Evolutionary conservation across 2,329 filamentous ascomycete species (phyloP), one percentile per base, ranked within the genome.

Genomic region (Coniochaeta sp.): DNA sequence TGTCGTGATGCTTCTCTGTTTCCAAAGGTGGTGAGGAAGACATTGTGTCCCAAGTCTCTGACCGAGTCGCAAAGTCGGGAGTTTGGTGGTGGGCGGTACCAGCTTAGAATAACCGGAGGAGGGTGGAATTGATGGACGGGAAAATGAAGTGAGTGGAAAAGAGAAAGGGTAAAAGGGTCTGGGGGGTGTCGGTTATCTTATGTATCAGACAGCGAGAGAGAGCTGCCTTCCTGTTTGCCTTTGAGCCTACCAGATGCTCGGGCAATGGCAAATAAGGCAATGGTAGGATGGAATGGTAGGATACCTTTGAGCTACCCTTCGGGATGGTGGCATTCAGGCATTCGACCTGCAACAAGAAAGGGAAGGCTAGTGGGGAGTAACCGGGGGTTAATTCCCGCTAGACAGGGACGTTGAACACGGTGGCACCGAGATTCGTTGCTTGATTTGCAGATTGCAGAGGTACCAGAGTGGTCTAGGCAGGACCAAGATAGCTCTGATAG

Each of bases 1-100:
- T 48, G n/a, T 9, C 45, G 22, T 53, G 46, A 53, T 54, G 59
- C 53, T 63, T 63, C 33, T 51, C 51, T 38, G 48, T n/a, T n/a
- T 52, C 52, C 32, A 31, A 12, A 24, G 61, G 38, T 42, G 38
- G 20, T 26, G 38, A 30, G 27, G 27, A 22, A 42, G 38, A 42
- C 38, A 42, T 42, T 42, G 38, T 42, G 22, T 4, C 38, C 20
- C 10, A 33, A 42, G 38, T 42, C 20, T 42, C 38, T 6, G 18
- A 18, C 26, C 22, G n/a, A n/a, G n/a, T n/a, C n/a, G n/a, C n/a
- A n/a, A 14, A 42, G 38, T 26, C 38, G 38, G 38, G 8, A n/a
- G 27, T 42, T 42, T 26, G 38, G 38, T 24, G 20, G 26, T 6
- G 20, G 14, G 35, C n/a, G n/a, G 18, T 22, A 42, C 38, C 38